These are phyloP conservation scores for Keithomyces neogunnii DNA, from an alignment of 2,329 filamentous ascomycete species.

Conservation along the genomic window DNA sequence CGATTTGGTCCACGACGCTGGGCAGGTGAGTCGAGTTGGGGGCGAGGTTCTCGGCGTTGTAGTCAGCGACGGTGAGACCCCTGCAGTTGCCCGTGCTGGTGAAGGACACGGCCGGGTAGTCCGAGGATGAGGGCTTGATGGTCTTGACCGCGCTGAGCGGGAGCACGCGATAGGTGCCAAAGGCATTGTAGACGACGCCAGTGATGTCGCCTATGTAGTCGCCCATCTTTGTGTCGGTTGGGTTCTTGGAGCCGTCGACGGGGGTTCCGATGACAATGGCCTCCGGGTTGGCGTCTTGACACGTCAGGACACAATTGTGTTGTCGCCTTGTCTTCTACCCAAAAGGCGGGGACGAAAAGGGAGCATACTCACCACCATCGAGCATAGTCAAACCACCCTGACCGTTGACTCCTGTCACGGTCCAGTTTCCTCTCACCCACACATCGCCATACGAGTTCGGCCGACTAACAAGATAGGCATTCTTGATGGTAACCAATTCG, in stretches of 20 bases:
- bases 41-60: constrained; percentile 63
- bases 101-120: constrained; percentile 44
- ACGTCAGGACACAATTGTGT: too few relatives aligned
- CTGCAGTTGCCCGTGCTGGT: constrained; percentile 46
- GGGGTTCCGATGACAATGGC: constrained; percentile 56
- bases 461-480: constrained; percentile 46
- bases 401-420: constrained; percentile 50
- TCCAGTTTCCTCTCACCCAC: constrained; percentile 61
- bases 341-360: background rate
- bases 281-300: constrained; percentile 59
- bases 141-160: constrained; percentile 50
- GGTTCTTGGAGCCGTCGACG: constrained; percentile 56
- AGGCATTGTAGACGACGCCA: constrained; percentile 57
- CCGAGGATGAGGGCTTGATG: constrained; percentile 32
- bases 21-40: constrained; percentile 46
- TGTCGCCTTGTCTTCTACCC: constrained; percentile 5
- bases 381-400: constrained; percentile 58
- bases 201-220: constrained; percentile 58
- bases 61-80: constrained; percentile 55
- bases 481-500: constrained; percentile 56
- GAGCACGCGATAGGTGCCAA: constrained; percentile 61
- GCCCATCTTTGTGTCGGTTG: constrained; percentile 51
- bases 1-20: constrained; percentile 56
- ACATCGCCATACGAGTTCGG: constrained; percentile 60
- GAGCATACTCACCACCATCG: constrained; percentile 32